Evolutionary conservation across 148 eudicot species (phyloP), one percentile per base, ranked within the genome.

Genomic region (Heliamphora exappendiculata): DNA sequence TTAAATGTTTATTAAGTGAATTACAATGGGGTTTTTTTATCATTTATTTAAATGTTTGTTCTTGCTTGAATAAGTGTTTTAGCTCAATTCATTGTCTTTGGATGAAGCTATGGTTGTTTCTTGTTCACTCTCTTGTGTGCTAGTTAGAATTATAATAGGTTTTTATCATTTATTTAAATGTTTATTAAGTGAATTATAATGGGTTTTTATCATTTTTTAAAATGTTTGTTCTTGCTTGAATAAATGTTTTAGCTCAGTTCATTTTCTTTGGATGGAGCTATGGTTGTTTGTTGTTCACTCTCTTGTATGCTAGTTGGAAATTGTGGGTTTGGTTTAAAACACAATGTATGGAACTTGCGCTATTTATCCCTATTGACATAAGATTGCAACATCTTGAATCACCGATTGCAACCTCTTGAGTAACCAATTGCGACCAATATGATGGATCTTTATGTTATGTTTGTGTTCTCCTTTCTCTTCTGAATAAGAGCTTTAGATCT

Each of bases 291-390:
- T 3, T 12, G 6, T 55, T 19, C n/a, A 8, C 17, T n/a, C 70
- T 67, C 20, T 41, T 67, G 26, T 12, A n/a, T 64, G 68, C n/a
- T n/a, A 19, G 29, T 41, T 41, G 45, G 29, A 41, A 41, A 19
- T 67, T 67, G 49, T 44, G 13, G 45, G 50, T n/a, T 67, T 67
- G 28, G 47, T 67, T n/a, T n/a, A n/a, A n/a, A n/a, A n/a, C n/a
- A n/a, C n/a, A n/a, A n/a, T n/a, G n/a, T n/a, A n/a, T n/a, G n/a
- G n/a, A n/a, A n/a, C n/a, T 41, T 7, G 10, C 14, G 14, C 17
- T 67, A 10, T 8, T 4, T 41, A 24, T 14, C 34, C 26, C 8
- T 31, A 3, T 66, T 9, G n/a, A 7, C n/a, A 64, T 64, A 24
- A 11, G 20, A 14, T 65, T 14, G 0, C 42, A 65, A 65, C 24